These are phyloP conservation scores for Rheum nobile DNA, from an alignment of 148 eudicot species.

Conservation along the genomic window DNA sequence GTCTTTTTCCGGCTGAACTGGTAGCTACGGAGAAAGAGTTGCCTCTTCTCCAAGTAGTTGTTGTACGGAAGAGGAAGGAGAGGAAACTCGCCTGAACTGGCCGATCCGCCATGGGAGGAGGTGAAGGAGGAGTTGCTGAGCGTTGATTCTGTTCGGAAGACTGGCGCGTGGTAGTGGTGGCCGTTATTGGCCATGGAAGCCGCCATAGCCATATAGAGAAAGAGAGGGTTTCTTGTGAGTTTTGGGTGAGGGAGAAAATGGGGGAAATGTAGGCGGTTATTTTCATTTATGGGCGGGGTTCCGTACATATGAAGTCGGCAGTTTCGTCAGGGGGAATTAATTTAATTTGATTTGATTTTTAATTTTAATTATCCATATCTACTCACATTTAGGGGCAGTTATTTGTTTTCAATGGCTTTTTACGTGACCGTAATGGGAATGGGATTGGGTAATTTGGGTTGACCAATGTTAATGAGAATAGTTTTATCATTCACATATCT, in stretches of 20 bases:
- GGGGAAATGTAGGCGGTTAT: neutral
- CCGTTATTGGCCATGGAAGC: neutral
- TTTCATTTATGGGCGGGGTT: neutral
- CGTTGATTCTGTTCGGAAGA: constrained; percentile 24
- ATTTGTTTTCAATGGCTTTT: neutral
- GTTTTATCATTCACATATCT: neutral
- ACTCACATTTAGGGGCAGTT: neutral
- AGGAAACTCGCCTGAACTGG: neutral
- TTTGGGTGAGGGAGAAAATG: constrained; percentile 1
- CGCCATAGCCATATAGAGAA: neutral
- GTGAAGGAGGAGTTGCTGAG: constrained; percentile 5
- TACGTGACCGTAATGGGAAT: neutral
- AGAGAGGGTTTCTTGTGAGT: neutral
- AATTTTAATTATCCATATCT: neutral
- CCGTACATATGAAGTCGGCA: neutral
- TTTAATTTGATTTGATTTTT: neutral
- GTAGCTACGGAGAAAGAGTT: constrained; percentile 74
- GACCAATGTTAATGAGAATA: neutral
- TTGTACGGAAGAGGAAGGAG: neutral
- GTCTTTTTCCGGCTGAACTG: constrained; percentile 67
- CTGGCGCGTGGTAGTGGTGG: constrained; percentile 13
- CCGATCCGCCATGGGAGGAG: neutral
- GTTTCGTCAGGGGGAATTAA: constrained; percentile 1
- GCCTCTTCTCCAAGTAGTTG: constrained; percentile 56
- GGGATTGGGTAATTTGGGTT: neutral